These are phyloP conservation scores for Irpex lacteus DNA, from an alignment of 1,284 basidiomycete genomes.

Conservation along the genomic window DNA sequence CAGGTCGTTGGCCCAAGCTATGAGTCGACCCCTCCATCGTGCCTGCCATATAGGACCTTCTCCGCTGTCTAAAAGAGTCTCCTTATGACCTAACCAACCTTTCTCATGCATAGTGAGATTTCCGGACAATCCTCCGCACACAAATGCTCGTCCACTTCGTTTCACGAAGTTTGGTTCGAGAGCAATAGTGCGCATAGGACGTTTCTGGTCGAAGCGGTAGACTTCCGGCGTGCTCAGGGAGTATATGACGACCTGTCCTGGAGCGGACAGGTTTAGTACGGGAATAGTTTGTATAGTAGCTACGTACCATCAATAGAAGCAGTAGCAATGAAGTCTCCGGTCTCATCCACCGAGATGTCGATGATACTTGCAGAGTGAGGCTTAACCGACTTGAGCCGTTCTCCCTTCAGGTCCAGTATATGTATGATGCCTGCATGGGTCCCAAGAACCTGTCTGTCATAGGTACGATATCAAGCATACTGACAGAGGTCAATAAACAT, in stretches of 20 bases:
- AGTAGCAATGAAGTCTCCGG: conserved; percentile 88
- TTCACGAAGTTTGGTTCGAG: conserved; percentile 92
- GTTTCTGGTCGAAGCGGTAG: conserved; percentile 89
- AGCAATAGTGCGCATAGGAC: conserved; percentile 88
- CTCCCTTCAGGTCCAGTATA: conserved; percentile 77
- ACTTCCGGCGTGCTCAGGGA: conserved; percentile 81
- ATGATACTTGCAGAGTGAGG: conserved; percentile 90
- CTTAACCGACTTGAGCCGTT: conserved; percentile 87
- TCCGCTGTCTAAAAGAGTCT: conserved; percentile 81
- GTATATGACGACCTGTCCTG: conserved; percentile 88
- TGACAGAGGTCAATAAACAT: neutral
- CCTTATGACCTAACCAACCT: conserved; percentile 95
- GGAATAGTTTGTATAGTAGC: neutral
- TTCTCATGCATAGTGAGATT: conserved; percentile 88
- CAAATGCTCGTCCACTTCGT: conserved; percentile 79
- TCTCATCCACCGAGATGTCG: conserved; percentile 83
- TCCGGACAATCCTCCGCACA: conserved; percentile 93
- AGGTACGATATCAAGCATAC: conserved; percentile 2
- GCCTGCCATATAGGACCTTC: conserved; percentile 96
- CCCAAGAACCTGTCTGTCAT: conserved; percentile 65
- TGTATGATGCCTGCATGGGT: conserved; percentile 93
- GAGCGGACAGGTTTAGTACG: neutral
- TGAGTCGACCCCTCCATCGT: conserved; percentile 83
- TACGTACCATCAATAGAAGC: conserved; percentile 90
- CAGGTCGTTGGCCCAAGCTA: conserved; percentile 96